Percentiles rank a stretch among this genome's conserved stretches.
Evolutionary conservation across 306 rosid species (phyloP).

Genomic region (Sophora flavescens): DNA sequence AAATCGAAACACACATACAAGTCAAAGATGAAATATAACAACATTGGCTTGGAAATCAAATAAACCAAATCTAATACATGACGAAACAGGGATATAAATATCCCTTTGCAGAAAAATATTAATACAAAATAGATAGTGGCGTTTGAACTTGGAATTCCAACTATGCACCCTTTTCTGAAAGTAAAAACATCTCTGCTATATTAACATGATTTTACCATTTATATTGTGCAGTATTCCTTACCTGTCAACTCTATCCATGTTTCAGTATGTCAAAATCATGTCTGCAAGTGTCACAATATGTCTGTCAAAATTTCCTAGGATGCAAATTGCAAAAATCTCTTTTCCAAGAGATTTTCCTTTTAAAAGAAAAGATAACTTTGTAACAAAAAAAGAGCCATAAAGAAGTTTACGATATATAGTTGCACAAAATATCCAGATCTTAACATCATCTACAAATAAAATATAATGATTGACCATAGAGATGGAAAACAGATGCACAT

Average conservation of each 20-base stretch:
- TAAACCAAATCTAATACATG: constrained; percentile 10
- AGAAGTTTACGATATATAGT: constrained; percentile 32
- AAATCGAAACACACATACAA: neutral
- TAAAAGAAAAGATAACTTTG: constrained; percentile 1
- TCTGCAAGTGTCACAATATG: neutral
- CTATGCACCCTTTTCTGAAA: neutral
- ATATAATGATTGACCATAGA: constrained; percentile 2
- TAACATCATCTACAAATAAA: constrained; percentile 26
- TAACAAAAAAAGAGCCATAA: constrained; percentile 16
- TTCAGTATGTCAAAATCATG: neutral
- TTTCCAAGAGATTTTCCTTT: constrained; percentile 2
- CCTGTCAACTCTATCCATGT: neutral
- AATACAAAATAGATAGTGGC: neutral
- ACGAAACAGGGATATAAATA: neutral
- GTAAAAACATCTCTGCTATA: neutral
- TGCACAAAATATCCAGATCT: constrained; percentile 17
- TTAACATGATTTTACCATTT: neutral
- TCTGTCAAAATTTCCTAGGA: neutral
- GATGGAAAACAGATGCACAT: constrained; percentile 20
- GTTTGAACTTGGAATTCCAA: neutral
- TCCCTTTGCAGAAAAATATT: neutral
- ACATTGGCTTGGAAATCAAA: neutral
- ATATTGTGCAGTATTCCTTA: neutral
- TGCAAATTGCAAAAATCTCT: neutral
- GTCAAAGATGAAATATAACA: neutral